These are phyloP conservation scores for Myriosclerotinia scirpicola DNA, from an alignment of 2,329 filamentous ascomycete genomes.

Conservation along the genomic window DNA sequence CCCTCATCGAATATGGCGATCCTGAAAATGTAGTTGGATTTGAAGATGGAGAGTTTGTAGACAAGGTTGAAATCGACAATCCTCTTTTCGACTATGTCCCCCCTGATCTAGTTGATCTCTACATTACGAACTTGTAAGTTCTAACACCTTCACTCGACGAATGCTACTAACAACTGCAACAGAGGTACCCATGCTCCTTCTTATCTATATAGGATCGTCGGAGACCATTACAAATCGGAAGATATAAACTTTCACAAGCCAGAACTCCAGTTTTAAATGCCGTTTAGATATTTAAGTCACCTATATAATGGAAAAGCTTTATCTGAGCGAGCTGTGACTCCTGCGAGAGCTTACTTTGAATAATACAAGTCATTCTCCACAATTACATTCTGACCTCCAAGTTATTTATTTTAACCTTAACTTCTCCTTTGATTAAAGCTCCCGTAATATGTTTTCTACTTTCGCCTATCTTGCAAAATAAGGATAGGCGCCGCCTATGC, in stretches of 20 bases:
- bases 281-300: background rate
- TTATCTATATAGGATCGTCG: constrained; percentile 71
- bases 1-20: constrained; percentile 83
- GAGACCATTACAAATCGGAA: constrained; percentile 73
- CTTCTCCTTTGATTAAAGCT: background rate
- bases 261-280: constrained; percentile 36
- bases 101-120: constrained; percentile 72
- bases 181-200: constrained; percentile 68
- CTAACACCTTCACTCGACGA: constrained; percentile 30
- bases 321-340: too few species aligned
- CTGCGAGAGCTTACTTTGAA: background rate
- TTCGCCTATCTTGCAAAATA: background rate
- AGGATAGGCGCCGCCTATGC: background rate
- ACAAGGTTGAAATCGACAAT: constrained; percentile 74
- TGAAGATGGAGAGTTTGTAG: constrained; percentile 75
- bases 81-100: constrained; percentile 82
- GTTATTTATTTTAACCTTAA: background rate
- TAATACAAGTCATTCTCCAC: constrained; percentile 3
- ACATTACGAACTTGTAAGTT: constrained; percentile 80
- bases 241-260: constrained; percentile 61
- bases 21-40: constrained; percentile 74
- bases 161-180: constrained; percentile 25
- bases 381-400: too few species aligned
- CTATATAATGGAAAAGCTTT: too few species aligned
- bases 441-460: background rate